A percentile compares a stretch with the other conserved stretches of the same genome.
Evolutionary conservation across 805 yeast genomes (phyloP).

Genomic region (Metschnikowia gelsemii): DNA sequence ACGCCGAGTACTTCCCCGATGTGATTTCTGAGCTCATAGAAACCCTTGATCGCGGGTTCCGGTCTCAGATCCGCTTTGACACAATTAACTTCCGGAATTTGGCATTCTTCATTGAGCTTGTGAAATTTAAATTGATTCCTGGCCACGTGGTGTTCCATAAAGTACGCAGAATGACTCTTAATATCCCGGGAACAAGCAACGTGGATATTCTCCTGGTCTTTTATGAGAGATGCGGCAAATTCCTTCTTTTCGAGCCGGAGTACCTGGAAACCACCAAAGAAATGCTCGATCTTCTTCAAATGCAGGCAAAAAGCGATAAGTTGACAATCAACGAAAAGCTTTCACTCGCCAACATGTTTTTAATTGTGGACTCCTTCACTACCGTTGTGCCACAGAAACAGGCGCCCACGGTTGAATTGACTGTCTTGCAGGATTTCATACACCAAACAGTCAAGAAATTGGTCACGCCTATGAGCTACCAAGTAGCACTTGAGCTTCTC

Average conservation of each 20-base stretch:
- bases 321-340: constrained; percentile 55
- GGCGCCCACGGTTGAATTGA: not conserved
- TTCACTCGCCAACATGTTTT: constrained; percentile 56
- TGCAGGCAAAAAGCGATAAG: constrained; percentile 47
- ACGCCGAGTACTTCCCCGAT: constrained; percentile 48
- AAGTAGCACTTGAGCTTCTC: constrained; percentile 6
- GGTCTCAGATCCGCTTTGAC: constrained; percentile 55
- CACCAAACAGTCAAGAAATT: constrained; percentile 15
- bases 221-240: constrained; percentile 72
- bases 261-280: constrained; percentile 58
- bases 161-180: constrained; percentile 57
- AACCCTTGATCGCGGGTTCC: constrained; percentile 57
- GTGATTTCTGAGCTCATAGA: constrained; percentile 52
- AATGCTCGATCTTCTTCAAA: constrained; percentile 57
- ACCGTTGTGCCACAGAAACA: constrained; percentile 6
- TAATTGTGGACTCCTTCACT: constrained; percentile 49
- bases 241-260: constrained; percentile 56
- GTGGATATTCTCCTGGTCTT: constrained; percentile 68
- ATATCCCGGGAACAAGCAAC: constrained; percentile 52
- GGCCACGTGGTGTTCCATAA: constrained; percentile 71
- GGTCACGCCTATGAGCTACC: constrained; percentile 4
- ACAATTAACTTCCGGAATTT: constrained; percentile 56
- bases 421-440: constrained; percentile 16
- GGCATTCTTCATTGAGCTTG: constrained; percentile 68
- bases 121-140: constrained; percentile 74